A percentile compares a stretch with the other conserved stretches of the same genome.
These are phyloP conservation scores for Leishmania arabica DNA, from an alignment of 208 protist species.

Conservation along the genomic window DNA sequence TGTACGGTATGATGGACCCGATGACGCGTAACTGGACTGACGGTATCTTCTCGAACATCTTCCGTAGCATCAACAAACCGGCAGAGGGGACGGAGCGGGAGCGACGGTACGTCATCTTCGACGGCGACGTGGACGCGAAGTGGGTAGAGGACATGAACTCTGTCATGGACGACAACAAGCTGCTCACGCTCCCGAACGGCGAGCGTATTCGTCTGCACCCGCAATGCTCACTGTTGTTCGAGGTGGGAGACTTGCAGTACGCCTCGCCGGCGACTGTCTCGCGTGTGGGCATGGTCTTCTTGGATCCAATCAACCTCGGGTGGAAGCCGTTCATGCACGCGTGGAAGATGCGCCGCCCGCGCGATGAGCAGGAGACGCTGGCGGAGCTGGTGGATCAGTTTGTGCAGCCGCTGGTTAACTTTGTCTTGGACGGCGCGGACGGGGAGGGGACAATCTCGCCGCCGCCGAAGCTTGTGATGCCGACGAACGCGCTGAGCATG, in stretches of 20 bases:
- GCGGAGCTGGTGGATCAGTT: constrained; percentile 95
- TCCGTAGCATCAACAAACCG: constrained; percentile 96
- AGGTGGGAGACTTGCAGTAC: constrained; percentile 98
- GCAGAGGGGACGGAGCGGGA: constrained; percentile 74
- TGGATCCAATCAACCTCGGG: constrained; percentile 98
- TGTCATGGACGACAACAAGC: constrained; percentile 99
- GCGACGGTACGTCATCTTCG: constrained; percentile 98
- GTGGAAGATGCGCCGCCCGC: constrained; percentile 89
- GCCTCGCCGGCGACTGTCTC: constrained; percentile 99
- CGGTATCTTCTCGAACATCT: constrained; percentile 99
- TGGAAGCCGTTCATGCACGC: constrained; percentile 94
- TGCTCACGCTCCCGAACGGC: constrained; percentile 98
- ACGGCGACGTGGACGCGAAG: constrained; percentile 99
- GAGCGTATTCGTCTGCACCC: constrained; percentile 97
- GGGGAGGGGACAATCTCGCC: constrained; percentile 62
- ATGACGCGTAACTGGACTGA: constrained; percentile 99
- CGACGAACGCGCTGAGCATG: constrained; percentile 93
- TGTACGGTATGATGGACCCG: constrained; percentile 99
- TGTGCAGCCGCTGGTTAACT: constrained; percentile 88
- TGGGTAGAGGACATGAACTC: constrained; percentile 99
- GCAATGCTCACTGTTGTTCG: constrained; percentile 97
- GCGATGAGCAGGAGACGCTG: constrained; percentile 92
- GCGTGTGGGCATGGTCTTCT: constrained; percentile 99
- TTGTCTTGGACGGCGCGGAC: constrained; percentile 93
- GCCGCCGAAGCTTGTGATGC: constrained; percentile 81